Evolutionary conservation across 2,329 filamentous ascomycete genomes (phyloP), one percentile per base, ranked within the genome.

Genomic region (Lasiodiplodia theobromae): DNA sequence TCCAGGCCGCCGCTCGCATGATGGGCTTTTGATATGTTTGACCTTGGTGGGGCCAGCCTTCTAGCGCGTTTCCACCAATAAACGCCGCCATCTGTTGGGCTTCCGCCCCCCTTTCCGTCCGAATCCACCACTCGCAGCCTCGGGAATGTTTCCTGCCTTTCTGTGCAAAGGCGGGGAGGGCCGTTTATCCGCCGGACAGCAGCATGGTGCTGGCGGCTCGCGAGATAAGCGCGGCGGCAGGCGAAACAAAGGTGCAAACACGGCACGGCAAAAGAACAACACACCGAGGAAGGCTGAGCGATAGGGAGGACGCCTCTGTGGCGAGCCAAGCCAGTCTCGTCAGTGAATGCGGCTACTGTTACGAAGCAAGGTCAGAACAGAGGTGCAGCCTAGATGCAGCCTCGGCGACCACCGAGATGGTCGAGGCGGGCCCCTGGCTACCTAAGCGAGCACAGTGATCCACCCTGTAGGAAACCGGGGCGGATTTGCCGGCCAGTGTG

Each of bases 51-150:
- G 52, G 47, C 47, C 14, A 12, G 21, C 8, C 16, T 28, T 65
- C 47, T 53, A 65, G 62, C 47, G 47, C 14, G 62, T 53, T 65
- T 65, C 62, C 62, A 65, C 62, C 62, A 65, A 65, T 65, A n/a
- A 14, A 21, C 40, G 38, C 12, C 14, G 37, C 11, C 21, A n/a
- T 25, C 56, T 25, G 34, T 10, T 37, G 40, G 40, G 2, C 40
- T 21, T 16, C n/a, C 38, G 34, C 28, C 37, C 21, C 56, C 56
- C 40, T 60, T 28, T 44, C 21, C 4, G 21, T 16, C 21, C 10
- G 31, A 18, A 12, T 38, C 18, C 23, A 37, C 54, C 54, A 38
- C 6, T 28, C 12, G 18, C 40, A 40, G 56, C 37, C 37, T 44
- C n/a, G 37, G 21, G 47, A 62, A 62, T 34, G 31, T 34, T 18